phyloP scores from a whole-genome alignment of 169 alveolate species.

The Cryptosporidium meleagridis region DNA sequence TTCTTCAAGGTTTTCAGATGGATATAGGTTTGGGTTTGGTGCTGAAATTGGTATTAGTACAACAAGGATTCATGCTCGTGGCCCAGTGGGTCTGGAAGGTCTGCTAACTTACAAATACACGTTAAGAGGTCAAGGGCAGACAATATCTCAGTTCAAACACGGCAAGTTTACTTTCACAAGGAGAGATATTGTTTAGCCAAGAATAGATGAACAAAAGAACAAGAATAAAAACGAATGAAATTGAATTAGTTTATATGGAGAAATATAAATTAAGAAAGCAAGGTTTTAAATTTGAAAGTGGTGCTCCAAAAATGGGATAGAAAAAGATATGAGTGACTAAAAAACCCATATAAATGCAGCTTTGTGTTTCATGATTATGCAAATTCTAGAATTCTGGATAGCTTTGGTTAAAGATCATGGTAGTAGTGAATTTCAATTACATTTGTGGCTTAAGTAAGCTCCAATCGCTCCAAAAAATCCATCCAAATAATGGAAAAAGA shows the following conservation, averaged over 20 bases:
- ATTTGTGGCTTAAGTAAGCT: slow-evolving; percentile 25
- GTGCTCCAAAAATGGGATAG: not conserved
- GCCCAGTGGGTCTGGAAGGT: slow-evolving; percentile 85
- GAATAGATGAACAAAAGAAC: not conserved
- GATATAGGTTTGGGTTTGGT: slow-evolving; percentile 83
- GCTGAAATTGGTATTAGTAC: slow-evolving; percentile 86
- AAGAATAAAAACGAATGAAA: not conserved
- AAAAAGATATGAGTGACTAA: not conserved
- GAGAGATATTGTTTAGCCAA: slow-evolving; percentile 9
- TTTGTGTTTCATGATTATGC: not conserved
- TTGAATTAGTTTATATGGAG: not conserved
- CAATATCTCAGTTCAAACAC: slow-evolving; percentile 69
- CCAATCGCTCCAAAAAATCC: slow-evolving; percentile 75
- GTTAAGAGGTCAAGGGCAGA: slow-evolving; percentile 80
- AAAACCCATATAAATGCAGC: not conserved
- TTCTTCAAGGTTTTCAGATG: slow-evolving; percentile 84
- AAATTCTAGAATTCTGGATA: not conserved
- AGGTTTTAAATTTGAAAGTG: not conserved
- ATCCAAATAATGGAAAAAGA: slow-evolving; percentile 49
- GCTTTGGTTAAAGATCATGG: not conserved
- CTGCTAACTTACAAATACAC: slow-evolving; percentile 79
- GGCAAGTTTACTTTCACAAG: slow-evolving; percentile 30
- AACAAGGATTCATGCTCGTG: slow-evolving; percentile 82
- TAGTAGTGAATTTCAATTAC: not conserved
- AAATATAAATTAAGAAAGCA: not conserved